Percentiles rank a stretch among this genome's conserved stretches.
Evolutionary conservation across 371 early-diverging fungal genomes (phyloP).

Genomic region (Dinochytrium kinnereticum): DNA sequence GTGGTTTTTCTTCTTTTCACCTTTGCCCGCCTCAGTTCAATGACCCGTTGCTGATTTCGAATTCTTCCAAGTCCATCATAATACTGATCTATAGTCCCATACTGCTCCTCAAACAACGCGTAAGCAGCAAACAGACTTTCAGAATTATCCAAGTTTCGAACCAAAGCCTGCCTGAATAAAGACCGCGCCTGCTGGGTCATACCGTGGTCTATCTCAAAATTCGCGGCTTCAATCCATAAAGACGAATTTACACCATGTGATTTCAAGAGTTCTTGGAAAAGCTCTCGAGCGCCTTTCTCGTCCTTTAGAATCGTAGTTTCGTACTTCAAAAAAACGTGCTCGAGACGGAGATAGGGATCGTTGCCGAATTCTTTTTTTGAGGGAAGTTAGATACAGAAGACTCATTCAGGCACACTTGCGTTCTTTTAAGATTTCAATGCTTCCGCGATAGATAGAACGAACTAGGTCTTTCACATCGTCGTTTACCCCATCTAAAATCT

Average conservation of each 20-base stretch:
- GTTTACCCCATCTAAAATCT: neutral
- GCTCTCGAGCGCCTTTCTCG: constrained; percentile 24
- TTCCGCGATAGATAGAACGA: constrained; percentile 32
- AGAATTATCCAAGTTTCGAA: constrained; percentile 54
- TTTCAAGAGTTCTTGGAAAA: constrained; percentile 23
- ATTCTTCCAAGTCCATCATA: constrained; percentile 37
- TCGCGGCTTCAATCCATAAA: constrained; percentile 36
- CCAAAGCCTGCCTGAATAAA: constrained; percentile 54
- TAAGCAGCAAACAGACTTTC: constrained; percentile 59
- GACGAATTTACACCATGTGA: neutral
- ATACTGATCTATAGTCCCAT: constrained; percentile 49
- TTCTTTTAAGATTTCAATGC: constrained; percentile 48
- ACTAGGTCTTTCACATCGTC: constrained; percentile 46
- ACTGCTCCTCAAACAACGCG: constrained; percentile 55
- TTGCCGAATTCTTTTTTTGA: constrained; percentile 29
- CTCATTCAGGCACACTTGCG: too few relatives aligned
- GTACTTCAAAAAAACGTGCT: constrained; percentile 54
- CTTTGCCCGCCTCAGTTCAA: constrained; percentile 20
- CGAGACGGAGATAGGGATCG: constrained; percentile 64
- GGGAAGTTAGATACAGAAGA: too few relatives aligned
- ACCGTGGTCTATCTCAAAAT: constrained; percentile 44
- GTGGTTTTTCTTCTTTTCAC: too few relatives aligned
- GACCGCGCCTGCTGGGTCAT: constrained; percentile 16
- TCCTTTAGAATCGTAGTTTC: constrained; percentile 50
- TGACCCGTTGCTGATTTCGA: constrained; percentile 14